Evolutionary conservation across 2,329 filamentous ascomycete species (phyloP).

Genomic region (Graphilbum fragrans): DNA sequence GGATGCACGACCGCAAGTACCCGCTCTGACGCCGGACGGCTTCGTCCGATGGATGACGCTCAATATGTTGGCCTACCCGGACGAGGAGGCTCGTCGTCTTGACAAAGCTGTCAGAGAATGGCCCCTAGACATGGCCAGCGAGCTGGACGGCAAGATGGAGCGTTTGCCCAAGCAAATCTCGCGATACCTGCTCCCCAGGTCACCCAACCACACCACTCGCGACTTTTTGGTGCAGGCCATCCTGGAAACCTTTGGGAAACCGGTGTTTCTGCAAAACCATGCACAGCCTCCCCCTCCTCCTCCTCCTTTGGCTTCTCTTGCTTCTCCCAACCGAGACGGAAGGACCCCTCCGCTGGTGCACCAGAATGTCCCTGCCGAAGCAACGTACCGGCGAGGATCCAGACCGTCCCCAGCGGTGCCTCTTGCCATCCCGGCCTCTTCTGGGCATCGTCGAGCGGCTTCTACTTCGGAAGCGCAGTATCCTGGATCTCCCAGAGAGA

Average conservation of each 20-base stretch:
- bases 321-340: too few species aligned
- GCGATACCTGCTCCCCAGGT: conserved; percentile 55
- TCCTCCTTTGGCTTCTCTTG: too few species aligned
- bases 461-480: too few species aligned
- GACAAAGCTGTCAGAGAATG: conserved; percentile 55
- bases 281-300: too few species aligned
- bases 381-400: too few species aligned
- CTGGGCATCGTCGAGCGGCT: too few species aligned
- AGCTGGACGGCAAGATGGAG: conserved; percentile 52
- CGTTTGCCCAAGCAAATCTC: conserved; percentile 70
- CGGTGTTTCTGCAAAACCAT: too few species aligned
- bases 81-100: conserved; percentile 60
- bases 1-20: conserved; percentile 42
- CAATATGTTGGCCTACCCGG: conserved; percentile 64
- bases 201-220: conserved; percentile 42
- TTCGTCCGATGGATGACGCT: conserved; percentile 61
- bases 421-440: too few species aligned
- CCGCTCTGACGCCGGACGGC: conserved; percentile 53
- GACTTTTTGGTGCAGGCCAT: conserved; percentile 50
- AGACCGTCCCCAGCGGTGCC: too few species aligned
- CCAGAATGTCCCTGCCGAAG: too few species aligned
- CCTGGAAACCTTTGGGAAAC: conserved; percentile 25
- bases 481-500: too few species aligned
- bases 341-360: too few species aligned
- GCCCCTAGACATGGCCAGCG: conserved; percentile 44